phyloP scores from a whole-genome alignment of 2,329 filamentous ascomycete species.

The Cryphonectria japonica region DNA sequence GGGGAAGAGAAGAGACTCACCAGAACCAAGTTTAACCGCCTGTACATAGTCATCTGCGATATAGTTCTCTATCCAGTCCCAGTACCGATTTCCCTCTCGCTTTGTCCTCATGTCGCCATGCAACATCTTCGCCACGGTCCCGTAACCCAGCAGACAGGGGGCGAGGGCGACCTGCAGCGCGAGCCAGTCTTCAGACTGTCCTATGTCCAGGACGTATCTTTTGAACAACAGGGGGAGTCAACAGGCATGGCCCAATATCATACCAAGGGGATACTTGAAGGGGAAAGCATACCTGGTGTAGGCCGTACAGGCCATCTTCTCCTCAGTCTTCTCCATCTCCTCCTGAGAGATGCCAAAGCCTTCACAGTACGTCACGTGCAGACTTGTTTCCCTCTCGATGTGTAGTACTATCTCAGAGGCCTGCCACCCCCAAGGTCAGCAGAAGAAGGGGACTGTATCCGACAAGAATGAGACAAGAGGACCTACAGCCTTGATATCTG shows the following conservation, averaged over 20 bases:
- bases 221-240: slow-evolving; percentile 1
- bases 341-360: slow-evolving; percentile 75
- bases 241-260: slow-evolving; percentile 7
- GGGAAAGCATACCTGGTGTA: slow-evolving; percentile 55
- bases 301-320: slow-evolving; percentile 52
- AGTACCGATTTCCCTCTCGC: slow-evolving; percentile 73
- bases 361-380: slow-evolving; percentile 83
- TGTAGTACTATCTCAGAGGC: slow-evolving; percentile 68
- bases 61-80: slow-evolving; percentile 91
- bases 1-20: slow-evolving; percentile 48
- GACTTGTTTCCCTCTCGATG: slow-evolving; percentile 76
- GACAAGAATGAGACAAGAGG: too few species aligned
- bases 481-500: slow-evolving; percentile 71
- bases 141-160: slow-evolving; percentile 90
- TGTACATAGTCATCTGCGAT: slow-evolving; percentile 76
- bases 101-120: slow-evolving; percentile 64
- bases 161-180: slow-evolving; percentile 83
- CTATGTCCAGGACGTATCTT: slow-evolving; percentile 84
- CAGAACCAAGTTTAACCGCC: slow-evolving; percentile 71
- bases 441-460: background rate
- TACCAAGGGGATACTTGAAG: too few species aligned
- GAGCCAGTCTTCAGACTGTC: slow-evolving; percentile 85
- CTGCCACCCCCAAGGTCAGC: slow-evolving; percentile 24
- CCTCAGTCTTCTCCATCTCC: slow-evolving; percentile 73
- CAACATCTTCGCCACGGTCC: slow-evolving; percentile 74